Evolutionary conservation across 441 rosid genomes (phyloP), one percentile per base, ranked within the genome.

Genomic region (Francoa sonchifolia): DNA sequence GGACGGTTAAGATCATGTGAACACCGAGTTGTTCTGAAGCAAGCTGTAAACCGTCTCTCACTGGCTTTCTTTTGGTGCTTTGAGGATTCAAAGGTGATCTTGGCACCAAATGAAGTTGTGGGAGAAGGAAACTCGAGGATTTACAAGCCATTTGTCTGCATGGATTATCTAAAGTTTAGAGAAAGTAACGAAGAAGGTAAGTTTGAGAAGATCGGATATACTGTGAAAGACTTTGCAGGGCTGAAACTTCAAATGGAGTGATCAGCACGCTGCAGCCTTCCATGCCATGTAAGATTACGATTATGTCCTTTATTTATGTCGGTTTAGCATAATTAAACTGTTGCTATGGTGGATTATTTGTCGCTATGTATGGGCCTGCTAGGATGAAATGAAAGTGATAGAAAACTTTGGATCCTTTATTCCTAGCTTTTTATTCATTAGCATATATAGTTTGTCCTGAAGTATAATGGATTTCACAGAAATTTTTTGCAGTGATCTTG

Each of bases 21-120:
- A 55, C 94, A 79, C 55, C 52, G 80, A 9, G 90, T 83, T 47
- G 60, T 83, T 34, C 36, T 79, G 51, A 71, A 40, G 33, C 65
- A 50, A 29, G 38, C 32, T 1, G 63, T 39, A 18, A 73, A 69
- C 52, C 68, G 79, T 26, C 64, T 58, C 7, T 77, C 84, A 6
- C 56, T 79, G 8, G 78, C 78, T 15, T 77, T 77, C 68, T 77
- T 79, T 30, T 74, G 74, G 68, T 64, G 79, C 45, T 79, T 79
- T 41, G 77, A 77, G 52, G 82, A 77, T 44, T 76, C 77, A 18
- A 79, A 74, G 58, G 60, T 58, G 54, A 58, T 79, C 26, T 35
- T 58, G 39, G 79, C 94, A 2, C 86, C 83, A 0, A 56, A 68
- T 44, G 89, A 76, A 44, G 45, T 82, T 8, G 65, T 72, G 5